Conservation (phyloP, 768 basidiomycete genomes). For the Coprinopsis strossmayeri region DNA sequence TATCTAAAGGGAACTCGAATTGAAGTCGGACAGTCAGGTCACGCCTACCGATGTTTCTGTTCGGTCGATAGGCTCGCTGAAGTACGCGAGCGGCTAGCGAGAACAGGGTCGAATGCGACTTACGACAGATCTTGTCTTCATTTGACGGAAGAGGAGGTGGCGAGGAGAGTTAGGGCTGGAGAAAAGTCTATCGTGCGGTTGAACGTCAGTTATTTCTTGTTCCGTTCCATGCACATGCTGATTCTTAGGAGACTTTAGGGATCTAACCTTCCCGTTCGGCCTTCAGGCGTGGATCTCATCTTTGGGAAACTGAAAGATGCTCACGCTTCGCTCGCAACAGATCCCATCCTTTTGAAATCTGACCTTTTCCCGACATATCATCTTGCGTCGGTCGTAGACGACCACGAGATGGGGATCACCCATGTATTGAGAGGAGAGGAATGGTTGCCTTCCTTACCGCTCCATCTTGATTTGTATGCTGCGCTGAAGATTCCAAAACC, state of each 20-base stretch:
- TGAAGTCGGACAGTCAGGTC: conserved; percentile 50
- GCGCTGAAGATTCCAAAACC: conserved; percentile 68
- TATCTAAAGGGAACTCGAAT: neutral
- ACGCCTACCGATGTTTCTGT: conserved; percentile 96
- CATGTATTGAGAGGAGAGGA: conserved; percentile 98
- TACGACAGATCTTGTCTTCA: conserved; percentile 90
- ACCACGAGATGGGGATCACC: conserved; percentile 92
- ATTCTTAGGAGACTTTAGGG: conserved; percentile 34
- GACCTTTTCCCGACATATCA: conserved; percentile 96
- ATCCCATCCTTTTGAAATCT: conserved; percentile 88
- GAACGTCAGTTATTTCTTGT: conserved; percentile 52
- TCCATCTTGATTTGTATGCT: conserved; percentile 87
- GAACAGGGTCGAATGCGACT: conserved; percentile 65
- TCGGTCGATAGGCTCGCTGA: conserved; percentile 60
- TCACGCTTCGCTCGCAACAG: conserved; percentile 74
- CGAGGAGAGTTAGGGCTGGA: conserved; percentile 63
- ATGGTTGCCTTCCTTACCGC: conserved; percentile 90
- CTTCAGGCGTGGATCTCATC: conserved; percentile 57
- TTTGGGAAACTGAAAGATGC: conserved; percentile 73
- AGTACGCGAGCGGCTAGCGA: conserved; percentile 64
- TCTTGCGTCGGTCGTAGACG: conserved; percentile 92
- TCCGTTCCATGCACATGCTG: neutral
- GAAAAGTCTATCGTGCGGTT: conserved; percentile 81
- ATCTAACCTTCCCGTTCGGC: conserved; percentile 44
- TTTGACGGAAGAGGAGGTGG: conserved; percentile 81